Base-by-base conservation (phyloP, 345 rosid species). In the Adansonia digitata region DNA sequence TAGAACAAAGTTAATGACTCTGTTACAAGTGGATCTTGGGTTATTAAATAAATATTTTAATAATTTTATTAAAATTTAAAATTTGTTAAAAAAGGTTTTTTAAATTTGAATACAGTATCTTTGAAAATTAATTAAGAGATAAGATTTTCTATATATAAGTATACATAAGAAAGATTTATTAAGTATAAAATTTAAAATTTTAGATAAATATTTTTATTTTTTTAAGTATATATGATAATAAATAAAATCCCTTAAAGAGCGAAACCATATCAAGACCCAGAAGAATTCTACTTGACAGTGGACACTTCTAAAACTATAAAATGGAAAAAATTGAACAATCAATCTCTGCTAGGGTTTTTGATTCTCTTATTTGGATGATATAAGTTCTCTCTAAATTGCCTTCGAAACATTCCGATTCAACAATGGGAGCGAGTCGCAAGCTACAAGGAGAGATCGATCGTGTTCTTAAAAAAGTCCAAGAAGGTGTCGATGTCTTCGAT, bases 391-490 rank as follows among this genome's bases (percentile, higher is more conserved):
- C 18, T 53, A 18, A 52, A 39, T 75, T 20, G 55, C 53, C 24
- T 67, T 12, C 18, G 53, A 49, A 64, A 37, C 65, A n/a, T 7
- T 55, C 49, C 39, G 53, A 53, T 65, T 75, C 43, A 55, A 75
- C 69, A 64, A 96, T 96, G 99, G 98, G 99, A 68, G 97, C 99
- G 73, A 96, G 99, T 49, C 92, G 99, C 26, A 96, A 96, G 85
- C 85, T 96, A 37, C 99, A 96, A 79, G 98, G 97, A 42, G 99
- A 95, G 89, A 96, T 96, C 86, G 98, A 96, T 91, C 92, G 98
- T 64, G 99, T 96, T 13, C 85, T 95, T 45, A 95, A 95, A 92
- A 95, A 92, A 86, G 99, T 96, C 53, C 98, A 96, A 65, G 98
- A 96, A 86, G 99, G 99, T 45, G 98, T 96, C 20, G 98, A 96